phyloP scores from a whole-genome alignment of 768 basidiomycete genomes.

The Boletus barrowsii region DNA sequence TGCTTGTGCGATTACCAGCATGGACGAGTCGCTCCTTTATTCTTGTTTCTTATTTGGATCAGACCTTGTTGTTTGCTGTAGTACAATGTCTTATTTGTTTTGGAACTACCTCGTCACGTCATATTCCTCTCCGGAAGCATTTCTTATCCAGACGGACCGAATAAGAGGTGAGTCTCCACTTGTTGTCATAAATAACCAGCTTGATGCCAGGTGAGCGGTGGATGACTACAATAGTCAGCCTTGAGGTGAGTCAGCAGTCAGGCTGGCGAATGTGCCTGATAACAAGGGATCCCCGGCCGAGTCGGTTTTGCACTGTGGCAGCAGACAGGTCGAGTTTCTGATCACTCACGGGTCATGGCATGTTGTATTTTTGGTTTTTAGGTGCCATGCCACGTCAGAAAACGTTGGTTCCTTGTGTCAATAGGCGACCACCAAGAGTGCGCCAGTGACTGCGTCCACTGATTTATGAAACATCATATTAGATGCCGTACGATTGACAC shows the following conservation, averaged over 20 bases:
- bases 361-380: background rate
- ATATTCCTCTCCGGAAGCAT: background rate
- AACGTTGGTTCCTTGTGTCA: background rate
- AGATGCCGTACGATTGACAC: background rate
- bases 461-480: background rate
- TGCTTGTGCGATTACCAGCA: constrained; percentile 12
- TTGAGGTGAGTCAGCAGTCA: constrained; percentile 14
- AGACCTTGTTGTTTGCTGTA: constrained; percentile 4
- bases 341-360: background rate
- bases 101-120: background rate
- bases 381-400: background rate
- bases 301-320: no score
- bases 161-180: constrained; percentile 11
- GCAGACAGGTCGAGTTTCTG: background rate
- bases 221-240: background rate
- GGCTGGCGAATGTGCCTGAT: background rate
- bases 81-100: constrained; percentile 1
- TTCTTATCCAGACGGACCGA: background rate
- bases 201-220: background rate
- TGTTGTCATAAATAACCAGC: background rate
- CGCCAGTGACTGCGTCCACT: background rate
- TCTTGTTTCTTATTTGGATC: constrained; percentile 8
- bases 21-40: constrained; percentile 14
- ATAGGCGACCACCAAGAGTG: background rate
- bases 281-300: background rate